Base-by-base conservation (phyloP, 2,329 filamentous ascomycete genomes). In the Teratosphaeria gauchensis region DNA sequence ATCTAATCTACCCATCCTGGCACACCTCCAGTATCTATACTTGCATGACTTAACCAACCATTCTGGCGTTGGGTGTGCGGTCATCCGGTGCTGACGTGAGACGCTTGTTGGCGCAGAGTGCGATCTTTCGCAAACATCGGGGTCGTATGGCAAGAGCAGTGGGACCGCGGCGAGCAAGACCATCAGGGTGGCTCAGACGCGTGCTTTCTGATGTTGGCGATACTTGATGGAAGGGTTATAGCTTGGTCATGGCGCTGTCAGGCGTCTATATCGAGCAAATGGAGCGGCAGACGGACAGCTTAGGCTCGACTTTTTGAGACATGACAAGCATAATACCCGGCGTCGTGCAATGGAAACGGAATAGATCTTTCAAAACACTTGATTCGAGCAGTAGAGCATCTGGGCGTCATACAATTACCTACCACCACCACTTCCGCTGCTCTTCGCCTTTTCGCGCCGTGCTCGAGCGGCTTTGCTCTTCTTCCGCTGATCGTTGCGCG, bases 391-490 rank as follows among this genome's bases (percentile, higher is more conserved):
- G 16, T 16, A 35, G 9, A 14, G 9, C 8, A 9, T 35, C 33
- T 35, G 9, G 7, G 33, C 33, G 14, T 14, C 33, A 14, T 35
- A 19, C 42, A 48, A 2, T 48, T 16, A 48, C 6, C 42, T n/a
- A 8, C 19, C 19, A 48, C 42, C n/a, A 21, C 42, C 19, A n/a
- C 42, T 42, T 2, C 19, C 42, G 42, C 42, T 48, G 42, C 42
- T 21, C 42, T 21, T 35, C 14, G 51, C 53, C 59, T 58, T 60
- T 55, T 58, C 53, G 53, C 62, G 55, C 32, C 82, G 75, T 53
- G 77, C 77, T 67, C 83, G 84, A 64, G 86, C 89, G 65, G 84
- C 83, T 72, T 84, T 89, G 66, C 83, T 82, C 73, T 89, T 95
- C 69, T 82, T 84, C 64, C 84, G 83, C 67, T 92, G 76, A 73